Base-by-base conservation (phyloP, 2,329 filamentous ascomycete genomes). In the Hortaea werneckii region DNA sequence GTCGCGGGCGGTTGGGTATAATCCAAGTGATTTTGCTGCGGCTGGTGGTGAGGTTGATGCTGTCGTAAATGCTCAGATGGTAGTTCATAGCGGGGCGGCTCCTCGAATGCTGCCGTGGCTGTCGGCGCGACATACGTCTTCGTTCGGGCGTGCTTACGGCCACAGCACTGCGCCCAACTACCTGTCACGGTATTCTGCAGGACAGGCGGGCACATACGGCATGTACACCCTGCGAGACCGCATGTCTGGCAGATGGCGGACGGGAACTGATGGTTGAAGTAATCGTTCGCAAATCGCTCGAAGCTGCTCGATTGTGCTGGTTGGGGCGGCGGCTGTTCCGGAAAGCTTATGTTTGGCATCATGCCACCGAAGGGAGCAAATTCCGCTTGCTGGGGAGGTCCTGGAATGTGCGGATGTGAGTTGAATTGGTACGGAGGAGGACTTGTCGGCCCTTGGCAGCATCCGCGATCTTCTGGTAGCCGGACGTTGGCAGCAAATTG, bases 161-260 rank as follows among this genome's bases (percentile, higher is more conserved):
- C 57, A 47, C 60, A 63, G 47, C 57, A 59, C 39, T 62, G 58
- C 40, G 58, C 59, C 60, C 60, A 63, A 45, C 55, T 59, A 5
- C 58, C 55, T 5, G 46, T 58, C 29, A 46, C 49, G 32, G 53
- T 53, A 41, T 54, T 59, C 45, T 63, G 60, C 45, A 63, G 59
- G 40, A 59, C 48, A 3, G 59, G 57, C 6, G 60, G 60, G 42
- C 60, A 63, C 32, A 56, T 60, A 12, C 58, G 47, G 43, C 60
- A 63, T 27, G 58, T 62, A 42, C 60, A 63, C 29, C 59, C 59
- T 44, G 50, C 56, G 2, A 61, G 51, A 30, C 59, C 58, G 43
- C 60, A 63, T 12, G 58, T 62, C 47, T 62, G 60, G 43, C 60
- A 63, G 26, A 63, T 62, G 9, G 59, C 57, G 9, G 51, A 55